These are phyloP conservation scores for Cavenderia fasciculata DNA, from an alignment of 78 protist species.

Conservation along the genomic window DNA sequence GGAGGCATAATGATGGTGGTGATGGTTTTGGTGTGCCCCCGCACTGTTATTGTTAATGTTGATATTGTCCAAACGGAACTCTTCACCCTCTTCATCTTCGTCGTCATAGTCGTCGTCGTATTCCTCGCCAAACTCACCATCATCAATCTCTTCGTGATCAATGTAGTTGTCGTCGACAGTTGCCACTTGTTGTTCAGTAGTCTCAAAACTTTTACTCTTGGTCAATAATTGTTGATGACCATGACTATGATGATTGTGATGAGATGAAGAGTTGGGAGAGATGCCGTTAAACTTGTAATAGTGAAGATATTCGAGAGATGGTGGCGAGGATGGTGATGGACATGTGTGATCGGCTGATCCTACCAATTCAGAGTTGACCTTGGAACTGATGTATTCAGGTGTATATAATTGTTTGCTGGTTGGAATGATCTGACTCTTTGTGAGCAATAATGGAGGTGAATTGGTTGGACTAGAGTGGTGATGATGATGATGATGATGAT, in stretches of 20 bases:
- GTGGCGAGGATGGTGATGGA: slow-evolving; percentile 7
- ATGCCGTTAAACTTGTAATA: neutral
- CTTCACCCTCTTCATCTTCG: slow-evolving; percentile 3
- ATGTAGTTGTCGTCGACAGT: slow-evolving; percentile 17
- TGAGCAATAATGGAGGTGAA: too few relatives aligned
- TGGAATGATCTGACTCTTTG: too few relatives aligned
- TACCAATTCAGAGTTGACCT: neutral
- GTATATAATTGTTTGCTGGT: too few relatives aligned
- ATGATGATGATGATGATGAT: neutral
- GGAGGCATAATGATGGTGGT: neutral
- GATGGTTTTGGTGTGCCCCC: neutral
- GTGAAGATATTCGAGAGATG: too few relatives aligned
- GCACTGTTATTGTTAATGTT: neutral
- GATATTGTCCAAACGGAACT: neutral
- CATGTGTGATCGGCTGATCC: slow-evolving; percentile 9
- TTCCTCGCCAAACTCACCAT: slow-evolving; percentile 1
- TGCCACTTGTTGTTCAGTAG: slow-evolving; percentile 54
- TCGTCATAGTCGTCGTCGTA: slow-evolving; percentile 22
- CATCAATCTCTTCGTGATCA: slow-evolving; percentile 11
- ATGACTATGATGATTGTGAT: neutral
- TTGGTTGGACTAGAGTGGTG: slow-evolving; percentile 18
- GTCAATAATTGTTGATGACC: neutral
- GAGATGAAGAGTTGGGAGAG: neutral
- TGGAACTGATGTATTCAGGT: slow-evolving; percentile 5
- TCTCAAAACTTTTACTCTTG: neutral